phyloP scores from a whole-genome alignment of 2,329 filamentous ascomycete species.

The Harringtonia lauricola region DNA sequence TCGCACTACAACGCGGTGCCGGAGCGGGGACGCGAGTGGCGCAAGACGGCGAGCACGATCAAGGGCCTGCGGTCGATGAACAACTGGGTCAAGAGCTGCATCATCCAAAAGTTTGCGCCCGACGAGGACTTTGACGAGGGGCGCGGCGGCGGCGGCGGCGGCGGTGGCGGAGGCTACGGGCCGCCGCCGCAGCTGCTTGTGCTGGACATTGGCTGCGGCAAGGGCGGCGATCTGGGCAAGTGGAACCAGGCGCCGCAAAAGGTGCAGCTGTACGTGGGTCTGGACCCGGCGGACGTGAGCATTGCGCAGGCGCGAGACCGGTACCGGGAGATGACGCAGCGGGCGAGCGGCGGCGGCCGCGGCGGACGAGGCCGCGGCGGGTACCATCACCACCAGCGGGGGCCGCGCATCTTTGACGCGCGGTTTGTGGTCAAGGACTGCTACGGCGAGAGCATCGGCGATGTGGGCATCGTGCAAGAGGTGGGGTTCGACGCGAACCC shows the following conservation, averaged over 20 bases:
- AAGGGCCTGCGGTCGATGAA: conserved; percentile 92
- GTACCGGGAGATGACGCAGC: conserved; percentile 60
- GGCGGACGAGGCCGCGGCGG: conserved; percentile 28
- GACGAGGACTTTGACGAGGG: conserved; percentile 61
- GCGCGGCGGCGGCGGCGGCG: conserved; percentile 41
- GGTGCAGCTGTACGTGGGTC: conserved; percentile 86
- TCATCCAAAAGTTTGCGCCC: conserved; percentile 93
- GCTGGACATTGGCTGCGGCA: conserved; percentile 91
- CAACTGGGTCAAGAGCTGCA: conserved; percentile 96
- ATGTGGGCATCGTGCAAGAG: conserved; percentile 69
- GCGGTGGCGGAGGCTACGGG: conserved; percentile 36
- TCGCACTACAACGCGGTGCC: conserved; percentile 96
- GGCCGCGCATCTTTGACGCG: conserved; percentile 61
- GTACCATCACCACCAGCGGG: conserved; percentile 27
- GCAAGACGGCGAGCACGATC: conserved; percentile 87
- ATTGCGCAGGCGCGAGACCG: conserved; percentile 84
- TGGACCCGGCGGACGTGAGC: conserved; percentile 86
- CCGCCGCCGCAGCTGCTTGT: conserved; percentile 54
- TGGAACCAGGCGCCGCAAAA: conserved; percentile 91
- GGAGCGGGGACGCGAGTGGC: conserved; percentile 87
- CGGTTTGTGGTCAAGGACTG: conserved; percentile 89
- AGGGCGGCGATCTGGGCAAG: conserved; percentile 89
- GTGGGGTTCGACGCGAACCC: conserved; percentile 78
- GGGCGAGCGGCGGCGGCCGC: conserved; percentile 38
- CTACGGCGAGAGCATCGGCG: conserved; percentile 72